Evolutionary conservation across 2,329 filamentous ascomycete species (phyloP).

Genomic region (Aspergillus aculeatinus): DNA sequence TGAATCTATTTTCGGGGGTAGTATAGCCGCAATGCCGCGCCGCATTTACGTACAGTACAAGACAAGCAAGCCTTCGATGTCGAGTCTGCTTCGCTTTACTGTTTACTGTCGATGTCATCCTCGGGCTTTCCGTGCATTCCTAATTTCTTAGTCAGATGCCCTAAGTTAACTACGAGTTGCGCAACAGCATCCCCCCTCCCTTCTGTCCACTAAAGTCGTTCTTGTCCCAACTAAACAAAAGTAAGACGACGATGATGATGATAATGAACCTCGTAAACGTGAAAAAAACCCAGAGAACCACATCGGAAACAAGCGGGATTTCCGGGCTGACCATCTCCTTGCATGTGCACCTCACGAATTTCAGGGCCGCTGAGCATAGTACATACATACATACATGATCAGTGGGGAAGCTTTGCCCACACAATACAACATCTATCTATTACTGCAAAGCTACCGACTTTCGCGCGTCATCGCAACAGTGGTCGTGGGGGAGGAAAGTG

Average conservation of each 20-base stretch:
- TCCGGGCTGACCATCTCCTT: slow-evolving; percentile 6
- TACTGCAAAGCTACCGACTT: slow-evolving; percentile 1
- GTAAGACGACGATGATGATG: neutral
- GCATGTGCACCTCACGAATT: slow-evolving; percentile 6
- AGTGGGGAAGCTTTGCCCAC: neutral
- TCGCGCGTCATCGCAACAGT: neutral
- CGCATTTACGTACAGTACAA: neutral
- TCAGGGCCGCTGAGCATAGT: neutral
- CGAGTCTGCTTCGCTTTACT: neutral
- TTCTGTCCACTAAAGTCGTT: neutral
- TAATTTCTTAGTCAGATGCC: neutral
- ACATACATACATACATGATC: neutral
- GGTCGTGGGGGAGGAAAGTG: neutral
- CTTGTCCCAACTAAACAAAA: neutral
- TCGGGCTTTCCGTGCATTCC: neutral
- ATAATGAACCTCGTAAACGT: neutral
- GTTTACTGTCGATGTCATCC: neutral
- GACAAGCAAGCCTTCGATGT: neutral
- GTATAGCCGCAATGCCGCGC: neutral
- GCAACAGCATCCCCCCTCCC: too few species aligned
- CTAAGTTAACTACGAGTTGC: too few species aligned
- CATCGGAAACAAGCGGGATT: slow-evolving; percentile 1
- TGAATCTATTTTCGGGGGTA: neutral
- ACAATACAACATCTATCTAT: neutral
- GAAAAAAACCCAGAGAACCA: neutral